Evolutionary conservation across 768 basidiomycete genomes (phyloP), one percentile per base, ranked within the genome.

Genomic region (Tylopilus sp.): DNA sequence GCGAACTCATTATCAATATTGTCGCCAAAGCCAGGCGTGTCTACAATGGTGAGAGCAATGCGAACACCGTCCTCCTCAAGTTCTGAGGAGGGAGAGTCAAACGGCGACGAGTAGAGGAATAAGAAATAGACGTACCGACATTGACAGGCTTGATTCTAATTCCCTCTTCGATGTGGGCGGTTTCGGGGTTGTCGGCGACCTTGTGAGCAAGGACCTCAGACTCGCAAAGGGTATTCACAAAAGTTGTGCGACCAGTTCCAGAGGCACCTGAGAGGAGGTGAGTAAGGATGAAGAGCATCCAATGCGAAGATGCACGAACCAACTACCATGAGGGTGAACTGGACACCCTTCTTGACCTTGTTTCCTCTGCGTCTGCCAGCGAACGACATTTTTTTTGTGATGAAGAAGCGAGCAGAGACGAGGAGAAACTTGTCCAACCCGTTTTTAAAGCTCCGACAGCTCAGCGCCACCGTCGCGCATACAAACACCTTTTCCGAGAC

Each of bases 181-280:
- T 80, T 61, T 88, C 86, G 11, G 95, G 89, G 57, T 80, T 80
- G 66, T 91, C 89, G 53, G 81, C 83, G 44, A 90, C 76, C 72
- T 94, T 93, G 79, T 98, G 95, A 5, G 79, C 66, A 45, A 98
- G 77, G 20, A 98, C 92, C 61, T 94, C 90, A 31, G 88, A 86
- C 76, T 99, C 95, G 78, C 94, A 95, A 52, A 99, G 90, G 44
- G 97, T 99, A 79, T 99, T 99, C 69, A 99, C 93, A 64, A 99
- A 98, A 51, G 95, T 99, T 51, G 95, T 98, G 51, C 94, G 89
- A 55, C 94, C 94, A 47, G 94, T 95, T 40, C 95, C 95, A 72
- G 94, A 97, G 52, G 94, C 90, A 76, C 95, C 95, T 98, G 25
- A n/a, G 35, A 55, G 58, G 56, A 43, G 5, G 48, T 56, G 51